Evolutionary conservation across 352 stramenopile genomes (phyloP).

Genomic region (Globisporangium apiculatum): DNA sequence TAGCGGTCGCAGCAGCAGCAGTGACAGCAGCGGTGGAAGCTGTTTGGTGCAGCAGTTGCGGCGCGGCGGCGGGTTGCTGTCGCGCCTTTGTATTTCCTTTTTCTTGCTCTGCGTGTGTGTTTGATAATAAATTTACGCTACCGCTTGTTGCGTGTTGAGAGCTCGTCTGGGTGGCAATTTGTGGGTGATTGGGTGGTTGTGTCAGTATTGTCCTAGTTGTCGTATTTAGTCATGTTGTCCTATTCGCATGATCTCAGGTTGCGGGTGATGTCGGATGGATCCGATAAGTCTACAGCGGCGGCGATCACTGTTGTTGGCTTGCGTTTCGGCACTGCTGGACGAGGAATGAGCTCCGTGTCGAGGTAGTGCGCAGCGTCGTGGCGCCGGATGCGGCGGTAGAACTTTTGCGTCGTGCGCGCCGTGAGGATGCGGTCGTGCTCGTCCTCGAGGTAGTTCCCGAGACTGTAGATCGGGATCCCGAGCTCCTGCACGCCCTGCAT

Average conservation of each 20-base stretch:
- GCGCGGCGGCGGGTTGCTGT: too few species aligned
- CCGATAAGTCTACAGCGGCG: background rate
- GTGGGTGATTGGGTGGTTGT: background rate
- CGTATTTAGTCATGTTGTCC: too few species aligned
- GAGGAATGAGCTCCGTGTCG: slow-evolving; percentile 51
- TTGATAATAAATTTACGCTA: slow-evolving; percentile 50
- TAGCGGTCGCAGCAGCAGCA: background rate
- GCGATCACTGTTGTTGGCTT: background rate
- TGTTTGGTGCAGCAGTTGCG: slow-evolving; percentile 5
- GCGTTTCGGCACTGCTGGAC: slow-evolving; percentile 7
- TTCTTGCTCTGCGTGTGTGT: slow-evolving; percentile 48
- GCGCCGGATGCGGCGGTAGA: slow-evolving; percentile 44
- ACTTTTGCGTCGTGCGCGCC: slow-evolving; percentile 28
- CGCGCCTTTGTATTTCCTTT: slow-evolving; percentile 25
- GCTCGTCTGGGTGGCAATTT: background rate
- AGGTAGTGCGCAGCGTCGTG: slow-evolving; percentile 52
- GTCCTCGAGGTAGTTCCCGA: slow-evolving; percentile 39
- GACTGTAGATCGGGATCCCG: slow-evolving; percentile 71
- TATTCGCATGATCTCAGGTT: too few species aligned
- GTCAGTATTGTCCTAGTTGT: too few species aligned
- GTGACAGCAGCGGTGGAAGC: slow-evolving; percentile 13
- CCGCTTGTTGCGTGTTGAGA: background rate
- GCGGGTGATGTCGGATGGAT: too few species aligned
- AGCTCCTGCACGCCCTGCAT: slow-evolving; percentile 65
- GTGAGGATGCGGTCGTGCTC: slow-evolving; percentile 46